Base-by-base conservation (phyloP, 345 rosid genomes). In the Camelina neglecta region DNA sequence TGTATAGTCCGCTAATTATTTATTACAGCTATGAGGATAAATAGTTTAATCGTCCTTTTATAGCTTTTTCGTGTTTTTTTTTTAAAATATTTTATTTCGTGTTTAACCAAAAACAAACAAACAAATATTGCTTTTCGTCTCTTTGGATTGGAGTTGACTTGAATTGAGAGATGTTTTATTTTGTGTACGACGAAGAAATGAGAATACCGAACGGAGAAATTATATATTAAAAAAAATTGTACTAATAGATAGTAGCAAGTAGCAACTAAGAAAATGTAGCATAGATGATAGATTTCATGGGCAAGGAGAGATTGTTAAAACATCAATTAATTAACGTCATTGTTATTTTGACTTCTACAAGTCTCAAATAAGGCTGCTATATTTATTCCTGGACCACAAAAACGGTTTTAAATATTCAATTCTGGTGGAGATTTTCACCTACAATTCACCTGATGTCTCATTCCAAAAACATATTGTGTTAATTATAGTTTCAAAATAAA, bases 361-460 rank as follows among this genome's bases (percentile, higher is more conserved):
- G 59, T 56, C 49, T 74, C 71, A 74, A 63, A 65, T 33, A 47
- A 75, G 79, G 79, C 69, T 75, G 79, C 69, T 60, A 33, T 2
- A 35, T 67, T 16, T 6, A 18, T 68, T 60, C 48, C 1, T 31
- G 45, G 64, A 31, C 55, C 13, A 16, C 31, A 13, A 10, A 35
- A 29, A 16, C 5, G 26, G 1, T 23, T 59, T 49, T 50, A 23
- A 20, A 67, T 39, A 39, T 26, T 44, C 42, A 44, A 54, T 35
- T 42, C 48, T 48, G 53, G 58, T 69, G 18, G 65, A 54, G 42
- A 44, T 24, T 31, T 60, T 41, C 57, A 75, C 79, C 79, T 50
- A 64, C 35, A 38, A 49, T 49, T 38, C 44, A 75, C 54, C 75
- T 76, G 58, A 51, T 51, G 57, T 51, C 57, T 8, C 24, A 18